phyloP scores from a whole-genome alignment of 352 stramenopile genomes.

The Pythium brassicae region DNA sequence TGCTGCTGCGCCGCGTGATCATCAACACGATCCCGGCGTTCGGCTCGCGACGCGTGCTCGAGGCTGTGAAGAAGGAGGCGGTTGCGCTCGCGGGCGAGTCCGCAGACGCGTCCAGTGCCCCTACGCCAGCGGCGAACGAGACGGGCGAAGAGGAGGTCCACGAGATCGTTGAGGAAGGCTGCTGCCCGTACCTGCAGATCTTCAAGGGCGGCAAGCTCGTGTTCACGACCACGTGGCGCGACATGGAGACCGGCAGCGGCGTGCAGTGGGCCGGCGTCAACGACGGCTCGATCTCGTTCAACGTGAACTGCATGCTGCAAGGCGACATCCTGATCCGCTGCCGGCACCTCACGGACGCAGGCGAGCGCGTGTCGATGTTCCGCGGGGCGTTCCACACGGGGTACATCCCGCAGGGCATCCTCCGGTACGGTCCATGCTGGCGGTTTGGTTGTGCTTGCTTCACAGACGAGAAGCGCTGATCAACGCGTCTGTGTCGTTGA shows the following conservation, averaged over 20 bases:
- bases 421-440: slow-evolving; percentile 55
- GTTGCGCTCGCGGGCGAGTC: slow-evolving; percentile 20
- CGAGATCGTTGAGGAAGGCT: slow-evolving; percentile 84
- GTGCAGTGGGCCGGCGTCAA: slow-evolving; percentile 88
- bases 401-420: slow-evolving; percentile 94
- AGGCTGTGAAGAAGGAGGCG: slow-evolving; percentile 41
- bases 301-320: slow-evolving; percentile 95
- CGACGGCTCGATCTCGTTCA: slow-evolving; percentile 92
- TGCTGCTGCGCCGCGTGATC: slow-evolving; percentile 95
- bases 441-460: too few relatives aligned
- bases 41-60: slow-evolving; percentile 53
- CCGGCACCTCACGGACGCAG: slow-evolving; percentile 89
- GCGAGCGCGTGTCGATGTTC: slow-evolving; percentile 95
- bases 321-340: slow-evolving; percentile 96
- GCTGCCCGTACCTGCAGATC: slow-evolving; percentile 97
- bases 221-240: slow-evolving; percentile 90
- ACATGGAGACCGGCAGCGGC: slow-evolving; percentile 82
- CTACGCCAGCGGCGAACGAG: slow-evolving; percentile 17
- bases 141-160: slow-evolving; percentile 34
- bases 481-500: too few relatives aligned
- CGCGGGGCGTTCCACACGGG: slow-evolving; percentile 97
- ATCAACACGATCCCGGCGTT: slow-evolving; percentile 94
- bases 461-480: too few relatives aligned
- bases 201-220: slow-evolving; percentile 97
- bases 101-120: slow-evolving; percentile 10